These are phyloP conservation scores for Chalciporus pseudorubinellus DNA, from an alignment of 768 basidiomycete genomes.

Conservation along the genomic window DNA sequence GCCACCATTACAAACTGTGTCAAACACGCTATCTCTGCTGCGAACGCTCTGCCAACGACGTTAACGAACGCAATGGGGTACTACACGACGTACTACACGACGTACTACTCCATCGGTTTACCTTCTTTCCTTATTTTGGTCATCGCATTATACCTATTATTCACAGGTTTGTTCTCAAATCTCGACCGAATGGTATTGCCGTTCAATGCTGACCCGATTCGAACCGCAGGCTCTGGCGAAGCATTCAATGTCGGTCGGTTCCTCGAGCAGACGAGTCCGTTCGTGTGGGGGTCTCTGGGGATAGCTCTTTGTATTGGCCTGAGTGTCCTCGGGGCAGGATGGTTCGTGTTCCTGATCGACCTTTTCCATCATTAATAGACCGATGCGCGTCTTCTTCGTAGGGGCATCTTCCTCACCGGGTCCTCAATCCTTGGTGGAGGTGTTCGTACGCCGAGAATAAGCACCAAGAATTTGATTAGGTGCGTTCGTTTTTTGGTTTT, in stretches of 20 bases:
- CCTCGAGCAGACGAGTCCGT: constrained; percentile 92
- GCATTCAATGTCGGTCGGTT: constrained; percentile 93
- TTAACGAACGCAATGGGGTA: constrained; percentile 25
- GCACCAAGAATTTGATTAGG: constrained; percentile 98
- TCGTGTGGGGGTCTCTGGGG: constrained; percentile 87
- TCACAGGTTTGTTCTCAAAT: constrained; percentile 62
- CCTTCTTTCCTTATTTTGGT: constrained; percentile 60
- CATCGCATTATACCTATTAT: constrained; percentile 83
- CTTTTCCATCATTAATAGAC: background rate
- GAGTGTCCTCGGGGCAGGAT: constrained; percentile 92
- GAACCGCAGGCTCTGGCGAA: constrained; percentile 69
- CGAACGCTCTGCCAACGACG: background rate
- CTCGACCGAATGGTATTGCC: background rate
- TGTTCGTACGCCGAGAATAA: constrained; percentile 88
- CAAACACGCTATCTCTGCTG: background rate
- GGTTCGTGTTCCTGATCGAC: constrained; percentile 50
- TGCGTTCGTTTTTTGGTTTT: constrained; percentile 30
- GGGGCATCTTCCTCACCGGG: constrained; percentile 98
- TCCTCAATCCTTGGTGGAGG: constrained; percentile 96
- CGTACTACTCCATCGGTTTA: constrained; percentile 67
- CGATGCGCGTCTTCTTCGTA: constrained; percentile 30
- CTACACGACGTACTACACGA: constrained; percentile 27
- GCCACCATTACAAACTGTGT: constrained; percentile 16
- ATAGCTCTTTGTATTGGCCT: constrained; percentile 92
- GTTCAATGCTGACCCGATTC: constrained; percentile 5